phyloP scores from a whole-genome alignment of 305 asterid genomes.

The Ruellia speciosa region DNA sequence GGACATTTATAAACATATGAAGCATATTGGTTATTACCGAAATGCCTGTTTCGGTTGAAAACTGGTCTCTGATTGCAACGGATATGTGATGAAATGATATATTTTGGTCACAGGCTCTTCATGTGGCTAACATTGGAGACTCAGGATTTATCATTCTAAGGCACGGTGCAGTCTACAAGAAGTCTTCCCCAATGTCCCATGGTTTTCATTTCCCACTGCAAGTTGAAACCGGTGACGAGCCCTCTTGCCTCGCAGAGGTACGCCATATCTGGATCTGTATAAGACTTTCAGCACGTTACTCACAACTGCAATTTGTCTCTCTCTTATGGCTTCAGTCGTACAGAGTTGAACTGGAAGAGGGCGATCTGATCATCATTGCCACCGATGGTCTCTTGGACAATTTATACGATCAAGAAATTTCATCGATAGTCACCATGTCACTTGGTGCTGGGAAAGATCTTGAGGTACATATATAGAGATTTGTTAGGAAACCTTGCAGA shows the following conservation, averaged over 20 bases:
- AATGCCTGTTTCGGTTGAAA: neutral
- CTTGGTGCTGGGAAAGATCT: slow-evolving; percentile 40
- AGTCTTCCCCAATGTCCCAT: slow-evolving; percentile 61
- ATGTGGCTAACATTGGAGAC: slow-evolving; percentile 75
- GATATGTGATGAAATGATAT: neutral
- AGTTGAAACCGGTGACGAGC: slow-evolving; percentile 48
- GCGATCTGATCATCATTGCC: slow-evolving; percentile 53
- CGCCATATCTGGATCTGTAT: neutral
- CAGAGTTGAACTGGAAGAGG: slow-evolving; percentile 57
- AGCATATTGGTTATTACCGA: too few relatives aligned
- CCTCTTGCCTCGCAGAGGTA: slow-evolving; percentile 66
- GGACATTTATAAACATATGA: neutral
- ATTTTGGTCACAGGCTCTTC: slow-evolving; percentile 48
- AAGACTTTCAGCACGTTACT: neutral
- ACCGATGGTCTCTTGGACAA: slow-evolving; percentile 86
- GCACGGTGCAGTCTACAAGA: slow-evolving; percentile 47
- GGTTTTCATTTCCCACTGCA: slow-evolving; percentile 61
- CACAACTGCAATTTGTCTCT: slow-evolving; percentile 1
- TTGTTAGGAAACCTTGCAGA: too few relatives aligned
- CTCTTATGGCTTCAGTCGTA: slow-evolving; percentile 38
- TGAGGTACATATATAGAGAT: slow-evolving; percentile 34
- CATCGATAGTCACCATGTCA: slow-evolving; percentile 39
- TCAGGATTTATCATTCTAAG: slow-evolving; percentile 66
- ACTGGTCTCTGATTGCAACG: too few relatives aligned
- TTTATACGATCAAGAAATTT: slow-evolving; percentile 63